Base-by-base conservation (phyloP, 306 rosid genomes). In the Rosa chinensis region DNA sequence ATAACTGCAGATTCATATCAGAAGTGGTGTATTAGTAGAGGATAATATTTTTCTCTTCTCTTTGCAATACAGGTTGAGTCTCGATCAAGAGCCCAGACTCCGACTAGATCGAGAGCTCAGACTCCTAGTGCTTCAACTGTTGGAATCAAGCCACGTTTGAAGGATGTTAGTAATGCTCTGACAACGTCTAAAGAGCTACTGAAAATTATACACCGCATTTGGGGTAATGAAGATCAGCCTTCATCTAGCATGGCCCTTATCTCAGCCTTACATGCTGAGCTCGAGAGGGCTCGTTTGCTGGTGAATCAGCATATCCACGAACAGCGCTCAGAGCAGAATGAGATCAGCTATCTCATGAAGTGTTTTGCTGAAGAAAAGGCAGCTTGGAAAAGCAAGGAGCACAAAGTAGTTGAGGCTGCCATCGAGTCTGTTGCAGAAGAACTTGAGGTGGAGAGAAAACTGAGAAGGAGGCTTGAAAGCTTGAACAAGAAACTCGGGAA, bases 301-400 rank as follows among this genome's bases (percentile, higher is more conserved):
- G 92, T 90, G 82, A 96, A 96, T 84, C 98, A 96, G 77, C 89
- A 88, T 58, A 93, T 96, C 79, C 99, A 96, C 49, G 99, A 89
- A 56, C 99, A 96, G 67, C 89, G 96, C 56, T 88, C 89, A 0
- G 94, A 95, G 71, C 95, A 89, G 79, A 89, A 84, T 32, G 98
- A 93, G 83, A 87, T 96, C 61, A 86, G 79, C 87, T 90, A 90
- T 75, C 86, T 96, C 83, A 89, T 96, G 90, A 91, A 92, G 89
- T 90, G 94, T 77, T 90, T 90, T 82, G 91, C 98, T 58, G 98
- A 96, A 76, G 99, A 96, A 89, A 93, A 93, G 82, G 97, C 96
- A 10, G 89, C 93, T 37, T 93, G 99, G 99, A 90, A 91, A 83
- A 89, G 78, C 82, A 93, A 91, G 87, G 99, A 91, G 81, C 91